phyloP scores from a whole-genome alignment of 169 alveolate species.

The Plasmodium gonderi region DNA sequence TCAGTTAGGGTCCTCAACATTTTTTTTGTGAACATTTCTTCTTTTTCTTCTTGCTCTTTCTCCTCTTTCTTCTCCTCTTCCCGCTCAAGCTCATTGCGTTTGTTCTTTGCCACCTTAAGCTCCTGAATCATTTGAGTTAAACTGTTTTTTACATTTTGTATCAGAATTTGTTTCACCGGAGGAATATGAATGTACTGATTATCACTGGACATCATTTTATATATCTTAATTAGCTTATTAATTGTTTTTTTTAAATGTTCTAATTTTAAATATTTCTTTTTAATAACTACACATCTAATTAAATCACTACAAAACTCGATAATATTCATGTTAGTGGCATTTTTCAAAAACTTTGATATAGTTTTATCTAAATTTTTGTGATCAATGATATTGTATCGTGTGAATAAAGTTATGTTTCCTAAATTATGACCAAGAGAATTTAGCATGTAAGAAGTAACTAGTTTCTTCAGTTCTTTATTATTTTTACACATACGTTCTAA shows the following conservation, averaged over 20 bases:
- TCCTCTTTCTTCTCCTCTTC: no score
- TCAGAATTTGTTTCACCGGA: not conserved
- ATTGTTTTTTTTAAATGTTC: slow-evolving; percentile 38
- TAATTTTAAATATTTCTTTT: slow-evolving; percentile 23
- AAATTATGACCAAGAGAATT: slow-evolving; percentile 37
- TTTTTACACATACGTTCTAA: slow-evolving; percentile 56
- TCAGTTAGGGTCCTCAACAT: slow-evolving; percentile 17
- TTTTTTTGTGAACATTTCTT: not conserved
- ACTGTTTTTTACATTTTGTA: not conserved
- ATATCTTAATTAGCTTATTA: slow-evolving; percentile 1
- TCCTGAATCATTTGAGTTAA: slow-evolving; percentile 22
- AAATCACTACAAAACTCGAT: slow-evolving; percentile 36
- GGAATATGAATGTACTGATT: not conserved
- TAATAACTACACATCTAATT: slow-evolving; percentile 22
- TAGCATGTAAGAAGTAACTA: slow-evolving; percentile 54
- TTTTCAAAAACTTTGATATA: not conserved
- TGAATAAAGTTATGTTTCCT: slow-evolving; percentile 14
- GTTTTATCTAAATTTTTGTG: slow-evolving; percentile 24
- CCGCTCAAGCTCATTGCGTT: not conserved
- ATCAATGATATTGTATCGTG: slow-evolving; percentile 49
- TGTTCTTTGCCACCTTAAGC: slow-evolving; percentile 8
- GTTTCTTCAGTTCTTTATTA: slow-evolving; percentile 15
- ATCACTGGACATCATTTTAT: slow-evolving; percentile 24
- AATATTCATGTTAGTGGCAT: slow-evolving; percentile 14
- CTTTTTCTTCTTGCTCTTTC: no score